Base-by-base conservation (phyloP, 208 protist genomes). In the Phytomonas serpens region DNA sequence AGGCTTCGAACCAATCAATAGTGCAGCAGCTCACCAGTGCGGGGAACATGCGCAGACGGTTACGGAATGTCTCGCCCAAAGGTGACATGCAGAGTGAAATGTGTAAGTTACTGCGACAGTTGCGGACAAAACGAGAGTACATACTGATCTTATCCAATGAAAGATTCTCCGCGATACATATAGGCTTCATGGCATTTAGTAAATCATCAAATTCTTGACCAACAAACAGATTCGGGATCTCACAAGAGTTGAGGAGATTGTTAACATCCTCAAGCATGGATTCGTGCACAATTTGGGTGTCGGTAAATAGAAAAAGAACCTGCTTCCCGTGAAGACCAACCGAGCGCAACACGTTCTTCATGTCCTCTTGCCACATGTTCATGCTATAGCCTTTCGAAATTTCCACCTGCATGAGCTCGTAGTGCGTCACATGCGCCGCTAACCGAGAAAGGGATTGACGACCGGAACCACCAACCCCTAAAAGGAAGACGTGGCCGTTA, bases 261-360 rank as follows among this genome's bases (percentile, higher is more conserved):
- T 99, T 99, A 29, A 99, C 89, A 79, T 99, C 98, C 86, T 99
- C 98, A 10, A 99, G 79, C 91, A 99, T 99, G 33, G 85, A 76
- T 73, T 99, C 98, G 68, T 97, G 80, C 42, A 98, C 89, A 75
- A 99, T 98, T 78, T 99, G 98, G 3, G 98, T 98, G 84, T 99
- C 98, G 16, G 93, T 91, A 71, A 99, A 95, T 16, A 99, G 85
- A 77, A 99, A 99, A 4, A 99, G 92, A n/a, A 93, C 80, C 70
- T 99, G 92, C 67, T 98, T 86, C 64, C 98, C 98, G 52, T 98
- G 82, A 77, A 98, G 88, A 32, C 97, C 98, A 27, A 98, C 94
- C 19, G 78, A 77, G 52, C 87, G 73, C 52, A 99, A 88, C 52
- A 98, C 76, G 37, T 77, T 83, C 82, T 98, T 98, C 42, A 99